Conservation (phyloP, 495 filamentous ascomycete genomes). For the Aspergillus leporis region DNA sequence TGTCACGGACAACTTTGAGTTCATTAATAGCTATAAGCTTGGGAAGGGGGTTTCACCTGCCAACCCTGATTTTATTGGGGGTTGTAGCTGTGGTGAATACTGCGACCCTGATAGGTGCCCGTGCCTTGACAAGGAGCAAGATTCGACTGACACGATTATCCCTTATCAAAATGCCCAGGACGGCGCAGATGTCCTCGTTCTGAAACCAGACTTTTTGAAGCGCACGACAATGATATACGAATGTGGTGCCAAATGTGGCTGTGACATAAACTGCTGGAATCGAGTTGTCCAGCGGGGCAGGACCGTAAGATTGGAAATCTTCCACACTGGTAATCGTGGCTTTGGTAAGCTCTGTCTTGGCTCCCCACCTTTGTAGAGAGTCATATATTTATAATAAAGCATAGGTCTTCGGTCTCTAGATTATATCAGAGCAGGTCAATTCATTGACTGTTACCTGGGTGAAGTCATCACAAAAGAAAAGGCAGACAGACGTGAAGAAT, state of each 20-base stretch:
- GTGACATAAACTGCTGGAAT: constrained; percentile 69
- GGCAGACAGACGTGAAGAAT: constrained; percentile 63
- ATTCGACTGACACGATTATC: constrained; percentile 37
- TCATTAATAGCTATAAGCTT: constrained; percentile 44
- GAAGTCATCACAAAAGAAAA: constrained; percentile 77
- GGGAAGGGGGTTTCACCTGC: constrained; percentile 33
- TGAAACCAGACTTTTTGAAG: constrained; percentile 30
- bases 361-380: background rate
- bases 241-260: constrained; percentile 74
- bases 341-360: constrained; percentile 61
- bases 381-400: constrained; percentile 4
- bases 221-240: constrained; percentile 67
- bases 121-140: constrained; percentile 39
- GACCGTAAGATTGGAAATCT: constrained; percentile 74
- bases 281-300: constrained; percentile 79
- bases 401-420: constrained; percentile 69
- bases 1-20: constrained; percentile 41
- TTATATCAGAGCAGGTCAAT: constrained; percentile 73
- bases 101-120: constrained; percentile 39
- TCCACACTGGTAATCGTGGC: constrained; percentile 73
- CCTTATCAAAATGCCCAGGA: constrained; percentile 34
- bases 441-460: constrained; percentile 85
- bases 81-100: constrained; percentile 37
- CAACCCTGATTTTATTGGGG: constrained; percentile 37
- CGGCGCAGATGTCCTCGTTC: constrained; percentile 20